These are phyloP conservation scores for Gonapodya prolifera DNA, from an alignment of 192 early-diverging fungal species.

Conservation along the genomic window DNA sequence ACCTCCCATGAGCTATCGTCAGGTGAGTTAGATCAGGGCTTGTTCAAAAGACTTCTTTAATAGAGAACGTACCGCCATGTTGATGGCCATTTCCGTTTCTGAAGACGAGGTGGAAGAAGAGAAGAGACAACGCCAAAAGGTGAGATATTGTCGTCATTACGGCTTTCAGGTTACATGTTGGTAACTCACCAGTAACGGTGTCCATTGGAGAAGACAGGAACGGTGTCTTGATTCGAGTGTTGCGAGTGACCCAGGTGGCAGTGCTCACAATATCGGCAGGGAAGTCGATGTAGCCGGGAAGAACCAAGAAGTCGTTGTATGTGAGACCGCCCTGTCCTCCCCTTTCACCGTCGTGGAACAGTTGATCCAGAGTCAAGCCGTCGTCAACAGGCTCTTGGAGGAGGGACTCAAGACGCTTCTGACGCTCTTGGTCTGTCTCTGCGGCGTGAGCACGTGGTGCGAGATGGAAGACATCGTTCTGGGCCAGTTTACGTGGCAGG, in stretches of 20 bases:
- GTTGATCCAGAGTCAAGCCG: constrained; percentile 70
- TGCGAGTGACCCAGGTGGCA: constrained; percentile 77
- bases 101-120: not conserved
- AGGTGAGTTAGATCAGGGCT: constrained; percentile 1
- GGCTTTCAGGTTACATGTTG: not conserved
- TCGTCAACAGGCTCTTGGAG: constrained; percentile 25
- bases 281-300: constrained; percentile 94
- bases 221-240: constrained; percentile 83
- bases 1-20: constrained; percentile 58
- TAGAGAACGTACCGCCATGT: constrained; percentile 60
- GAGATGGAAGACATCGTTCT: not conserved
- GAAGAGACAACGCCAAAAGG: constrained; percentile 1
- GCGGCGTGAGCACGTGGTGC: not conserved
- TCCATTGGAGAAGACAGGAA: constrained; percentile 96
- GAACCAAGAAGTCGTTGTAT: constrained; percentile 96
- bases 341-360: constrained; percentile 81
- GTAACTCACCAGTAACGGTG: constrained; percentile 62
- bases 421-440: not conserved
- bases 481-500: not conserved
- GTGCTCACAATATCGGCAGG: constrained; percentile 63
- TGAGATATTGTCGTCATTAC: not conserved
- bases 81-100: constrained; percentile 96
- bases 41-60: constrained; percentile 28
- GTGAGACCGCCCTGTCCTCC: constrained; percentile 75
- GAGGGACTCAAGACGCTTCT: not conserved